Percentiles rank a stretch among this genome's conserved stretches.
Evolutionary conservation across 2,329 filamentous ascomycete genomes (phyloP).

Genomic region (Pseudocercospora musae): DNA sequence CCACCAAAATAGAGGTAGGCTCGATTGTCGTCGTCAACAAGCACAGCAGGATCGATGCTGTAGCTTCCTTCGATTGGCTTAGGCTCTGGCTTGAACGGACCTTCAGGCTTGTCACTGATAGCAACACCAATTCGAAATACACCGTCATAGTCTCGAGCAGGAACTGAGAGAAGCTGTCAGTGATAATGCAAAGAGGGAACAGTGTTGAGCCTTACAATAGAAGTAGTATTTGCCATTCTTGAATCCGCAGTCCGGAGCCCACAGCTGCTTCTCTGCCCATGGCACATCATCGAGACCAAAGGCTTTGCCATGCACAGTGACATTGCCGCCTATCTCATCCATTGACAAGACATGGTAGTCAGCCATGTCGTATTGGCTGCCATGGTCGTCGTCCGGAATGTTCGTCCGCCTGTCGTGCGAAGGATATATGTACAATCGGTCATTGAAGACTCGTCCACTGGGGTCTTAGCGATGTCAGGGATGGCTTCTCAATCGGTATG

Average conservation of each 20-base stretch:
- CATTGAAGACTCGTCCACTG: slow-evolving; percentile 75
- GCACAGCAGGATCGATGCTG: slow-evolving; percentile 72
- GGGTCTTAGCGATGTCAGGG: slow-evolving; percentile 51
- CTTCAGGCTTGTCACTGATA: slow-evolving; percentile 59
- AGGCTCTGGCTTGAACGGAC: slow-evolving; percentile 66
- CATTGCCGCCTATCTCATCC: slow-evolving; percentile 54
- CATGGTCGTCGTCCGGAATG: slow-evolving; percentile 76
- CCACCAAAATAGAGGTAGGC: slow-evolving; percentile 75
- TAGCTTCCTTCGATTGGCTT: slow-evolving; percentile 66
- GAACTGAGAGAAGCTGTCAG: slow-evolving; percentile 42
- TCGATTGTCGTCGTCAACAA: slow-evolving; percentile 65
- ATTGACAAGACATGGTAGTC: slow-evolving; percentile 78
- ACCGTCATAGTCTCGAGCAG: slow-evolving; percentile 65
- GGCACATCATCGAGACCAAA: slow-evolving; percentile 64
- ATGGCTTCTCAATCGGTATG: not conserved
- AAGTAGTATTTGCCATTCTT: slow-evolving; percentile 71
- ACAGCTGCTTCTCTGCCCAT: slow-evolving; percentile 76
- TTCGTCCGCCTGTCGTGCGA: slow-evolving; percentile 75
- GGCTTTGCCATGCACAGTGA: slow-evolving; percentile 70
- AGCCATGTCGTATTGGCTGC: slow-evolving; percentile 79
- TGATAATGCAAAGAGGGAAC: not conserved
- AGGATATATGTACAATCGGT: slow-evolving; percentile 73
- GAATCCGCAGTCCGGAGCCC: slow-evolving; percentile 72
- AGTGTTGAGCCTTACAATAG: slow-evolving; percentile 46
- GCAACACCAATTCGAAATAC: slow-evolving; percentile 76